Base-by-base conservation (phyloP, 2,329 filamentous ascomycete species). In the Metarhizium sp. region DNA sequence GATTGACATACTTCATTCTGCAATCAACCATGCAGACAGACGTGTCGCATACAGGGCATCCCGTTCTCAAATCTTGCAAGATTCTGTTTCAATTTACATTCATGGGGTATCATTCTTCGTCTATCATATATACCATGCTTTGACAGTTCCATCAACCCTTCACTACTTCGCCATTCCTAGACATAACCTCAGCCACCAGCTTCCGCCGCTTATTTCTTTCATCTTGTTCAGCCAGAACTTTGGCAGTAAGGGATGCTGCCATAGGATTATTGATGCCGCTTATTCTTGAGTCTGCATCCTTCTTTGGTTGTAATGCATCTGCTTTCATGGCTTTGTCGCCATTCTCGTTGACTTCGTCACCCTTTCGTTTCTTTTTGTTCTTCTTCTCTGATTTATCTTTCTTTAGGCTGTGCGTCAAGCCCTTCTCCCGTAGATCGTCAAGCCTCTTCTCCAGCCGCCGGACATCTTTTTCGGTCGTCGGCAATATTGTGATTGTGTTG, bases 141-240 rank as follows among this genome's bases (percentile, higher is more conserved):
- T 13, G 25, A 30, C n/a, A 18, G 6, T 14, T 30, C 29, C 20
- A 47, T 47, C 43, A 57, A 20, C 54, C 40, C 40, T 38, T 56
- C 20, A 55, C 42, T 40, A 53, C 50, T 50, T 54, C 55, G 43
- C 49, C 53, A 6, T 50, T 54, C 25, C 56, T 50, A 46, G 56
- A 55, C 10, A 51, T 40, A 14, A 34, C 53, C 32, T 52, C 59
- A n/a, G 68, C 61, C 1, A 66, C 84, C 62, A 90, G 64, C 66
- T 88, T 95, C 58, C 88, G 78, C 61, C 86, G 77, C 73, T 92
- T 96, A 61, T 90, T 91, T 55, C 81, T 79, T 64, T 87, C 84
- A 52, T 92, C 88, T 68, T 96, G 90, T 64, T 97, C 92, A 29
- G 87, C 86, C 30, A 97, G 69, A 0, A 99, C 92, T 62, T 86